phyloP scores from a whole-genome alignment of 2,329 filamentous ascomycete genomes.

The Bipolaris victoriae region DNA sequence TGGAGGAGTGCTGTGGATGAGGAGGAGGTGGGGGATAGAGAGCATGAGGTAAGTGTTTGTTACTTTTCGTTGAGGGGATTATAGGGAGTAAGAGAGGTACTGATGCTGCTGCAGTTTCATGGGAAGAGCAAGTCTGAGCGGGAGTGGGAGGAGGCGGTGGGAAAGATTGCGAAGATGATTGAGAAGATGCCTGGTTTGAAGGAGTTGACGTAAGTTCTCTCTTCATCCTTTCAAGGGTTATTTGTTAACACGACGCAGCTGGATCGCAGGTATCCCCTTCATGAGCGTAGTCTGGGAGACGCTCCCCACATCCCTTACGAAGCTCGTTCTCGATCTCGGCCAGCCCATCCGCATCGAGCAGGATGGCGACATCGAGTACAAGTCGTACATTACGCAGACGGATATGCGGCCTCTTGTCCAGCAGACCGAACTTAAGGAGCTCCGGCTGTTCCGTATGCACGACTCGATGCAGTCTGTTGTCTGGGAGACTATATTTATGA shows the following conservation, averaged over 20 bases:
- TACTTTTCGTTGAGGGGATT: not conserved
- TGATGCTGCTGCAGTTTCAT: conserved; percentile 4
- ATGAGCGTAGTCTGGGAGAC: conserved; percentile 27
- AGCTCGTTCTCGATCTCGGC: conserved; percentile 39
- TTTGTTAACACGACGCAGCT: conserved; percentile 26
- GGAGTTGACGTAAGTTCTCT: conserved; percentile 37
- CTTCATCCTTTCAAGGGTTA: no score
- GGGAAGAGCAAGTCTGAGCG: not conserved
- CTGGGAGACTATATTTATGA: conserved; percentile 43
- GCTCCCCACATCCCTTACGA: conserved; percentile 31
- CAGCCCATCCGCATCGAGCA: conserved; percentile 28
- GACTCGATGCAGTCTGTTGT: conserved; percentile 35
- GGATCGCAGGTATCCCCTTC: conserved; percentile 39
- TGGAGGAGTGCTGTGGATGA: conserved; percentile 19
- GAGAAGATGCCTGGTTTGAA: conserved; percentile 28
- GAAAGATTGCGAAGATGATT: conserved; percentile 27
- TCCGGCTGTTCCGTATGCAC: conserved; percentile 38
- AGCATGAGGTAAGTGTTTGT: not conserved
- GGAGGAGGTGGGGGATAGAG: not conserved
- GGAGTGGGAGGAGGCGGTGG: conserved; percentile 28
- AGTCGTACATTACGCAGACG: conserved; percentile 29
- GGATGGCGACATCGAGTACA: conserved; percentile 15
- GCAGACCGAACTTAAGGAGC: conserved; percentile 33
- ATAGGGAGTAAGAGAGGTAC: not conserved
- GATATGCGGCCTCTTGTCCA: conserved; percentile 35